Evolutionary conservation across 176 grass and related monocot genomes (phyloP), one percentile per base, ranked within the genome.

Genomic region (Eragrostis nindensis): DNA sequence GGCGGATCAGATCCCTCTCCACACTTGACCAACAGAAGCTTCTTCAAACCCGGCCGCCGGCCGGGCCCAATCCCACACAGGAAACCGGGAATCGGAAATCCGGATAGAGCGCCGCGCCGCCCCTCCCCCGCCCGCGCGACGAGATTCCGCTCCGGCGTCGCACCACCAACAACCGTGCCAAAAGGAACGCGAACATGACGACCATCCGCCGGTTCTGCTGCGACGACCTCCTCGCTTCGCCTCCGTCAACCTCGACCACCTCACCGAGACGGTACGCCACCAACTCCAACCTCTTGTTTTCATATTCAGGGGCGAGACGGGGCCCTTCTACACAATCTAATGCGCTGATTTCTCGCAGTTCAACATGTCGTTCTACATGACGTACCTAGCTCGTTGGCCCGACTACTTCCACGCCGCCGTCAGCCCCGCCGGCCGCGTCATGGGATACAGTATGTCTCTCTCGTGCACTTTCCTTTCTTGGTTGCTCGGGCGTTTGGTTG

Each of bases 331-430:
- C 74, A 7, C 5, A 81, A 32, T 48, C 75, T 88, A 17, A 84
- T 9, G 15, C 11, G 32, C 27, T 7, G 49, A 24, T 83, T 68
- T 18, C 19, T 64, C 30, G 18, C 82, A 99, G 96, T 99, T 99
- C 82, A 99, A 93, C 83, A 99, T 99, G 96, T 99, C 96, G 49
- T 99, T 99, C 86, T 99, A 99, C 92, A 99, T 99, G 96, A 99
- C 96, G 21, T 99, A 99, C 74, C 65, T 99, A 30, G 96, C 96
- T 48, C 96, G 96, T 59, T 99, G 96, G 96, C 96, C 92, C 5
- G 96, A 99, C 80, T 95, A 99, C 79, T 99, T 99, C 81, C 90
- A 93, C 61, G 85, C 90, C n/a, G 88, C 92, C 7, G 84, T 89
- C 32, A 88, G 39, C 77, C 92, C 90, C 22, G 92, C 82, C 25